Evolutionary conservation across 2,329 filamentous ascomycete genomes (phyloP), one percentile per base, ranked within the genome.

Genomic region (Scolecobasidium constrictum): DNA sequence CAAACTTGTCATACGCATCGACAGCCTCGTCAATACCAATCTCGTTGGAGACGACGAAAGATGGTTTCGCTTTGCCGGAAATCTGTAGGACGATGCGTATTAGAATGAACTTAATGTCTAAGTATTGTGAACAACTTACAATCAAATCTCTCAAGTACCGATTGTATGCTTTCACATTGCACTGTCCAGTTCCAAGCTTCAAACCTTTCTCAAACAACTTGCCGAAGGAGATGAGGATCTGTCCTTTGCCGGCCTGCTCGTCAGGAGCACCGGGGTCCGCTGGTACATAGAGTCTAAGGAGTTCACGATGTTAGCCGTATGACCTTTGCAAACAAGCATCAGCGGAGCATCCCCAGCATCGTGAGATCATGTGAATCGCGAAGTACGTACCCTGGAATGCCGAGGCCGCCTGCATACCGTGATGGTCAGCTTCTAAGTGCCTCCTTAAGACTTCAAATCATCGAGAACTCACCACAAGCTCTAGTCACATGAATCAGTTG

Each of bases 81-180:
- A 81, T 74, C 26, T 31, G 9, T 31, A n/a, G n/a, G n/a, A n/a
- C n/a, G n/a, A n/a, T n/a, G n/a, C n/a, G n/a, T n/a, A n/a, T n/a
- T n/a, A n/a, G n/a, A n/a, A n/a, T n/a, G n/a, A n/a, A n/a, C n/a
- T n/a, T n/a, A n/a, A n/a, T n/a, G n/a, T n/a, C n/a, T n/a, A n/a
- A n/a, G n/a, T n/a, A n/a, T n/a, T n/a, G n/a, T n/a, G n/a, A n/a
- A n/a, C n/a, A n/a, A 31, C n/a, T 31, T 31, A 31, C 26, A 50
- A 82, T 82, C 51, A 83, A 62, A 47, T 82, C 77, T 11, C 78
- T 68, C 31, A 82, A 59, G 51, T 81, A 78, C 18, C 77, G 66
- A 54, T 82, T 82, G 58, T 82, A 82, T 1, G 71, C 64, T 58
- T 81, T 82, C 49, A 82, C 77, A 48, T 82, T 82, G 60, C 77